Conservation (phyloP, 1,284 basidiomycete species). For the Tilletia setariae region DNA sequence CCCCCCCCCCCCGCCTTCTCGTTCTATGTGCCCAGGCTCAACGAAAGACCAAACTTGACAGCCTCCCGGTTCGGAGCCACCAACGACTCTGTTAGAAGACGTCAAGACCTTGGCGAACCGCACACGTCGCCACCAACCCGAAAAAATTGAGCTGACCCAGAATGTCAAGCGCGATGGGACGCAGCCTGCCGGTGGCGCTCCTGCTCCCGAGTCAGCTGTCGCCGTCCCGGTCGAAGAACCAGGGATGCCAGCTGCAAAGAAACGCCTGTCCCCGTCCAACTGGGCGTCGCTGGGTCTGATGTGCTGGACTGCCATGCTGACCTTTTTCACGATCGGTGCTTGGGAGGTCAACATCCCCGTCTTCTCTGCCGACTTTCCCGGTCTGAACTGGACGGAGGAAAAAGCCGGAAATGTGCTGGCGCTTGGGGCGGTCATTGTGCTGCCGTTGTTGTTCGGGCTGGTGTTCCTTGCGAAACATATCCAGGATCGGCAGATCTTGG, state of each 20-base stretch:
- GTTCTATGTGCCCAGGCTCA: not conserved
- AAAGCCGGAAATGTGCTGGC: slow-evolving; percentile 37
- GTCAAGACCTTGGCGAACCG: not conserved
- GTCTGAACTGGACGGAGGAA: slow-evolving; percentile 29
- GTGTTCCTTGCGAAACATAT: slow-evolving; percentile 31
- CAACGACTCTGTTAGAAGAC: not conserved
- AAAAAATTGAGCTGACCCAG: too few relatives aligned
- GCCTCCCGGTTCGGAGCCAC: slow-evolving; percentile 8
- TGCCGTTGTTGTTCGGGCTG: slow-evolving; percentile 32
- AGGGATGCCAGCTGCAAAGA: not conserved
- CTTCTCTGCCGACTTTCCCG: slow-evolving; percentile 27
- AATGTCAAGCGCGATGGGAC: too few relatives aligned
- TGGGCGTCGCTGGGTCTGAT: slow-evolving; percentile 32
- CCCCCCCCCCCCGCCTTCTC: not conserved
- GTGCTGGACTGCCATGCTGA: slow-evolving; percentile 39
- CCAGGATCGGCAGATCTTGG: slow-evolving; percentile 31
- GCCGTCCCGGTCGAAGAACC: not conserved
- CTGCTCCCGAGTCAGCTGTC: not conserved
- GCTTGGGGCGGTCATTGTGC: slow-evolving; percentile 28
- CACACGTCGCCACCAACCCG: too few relatives aligned
- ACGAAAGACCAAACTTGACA: not conserved
- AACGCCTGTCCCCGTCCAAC: slow-evolving; percentile 15
- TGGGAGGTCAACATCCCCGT: slow-evolving; percentile 39
- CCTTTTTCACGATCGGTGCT: slow-evolving; percentile 33
- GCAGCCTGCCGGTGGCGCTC: too few relatives aligned